Evolutionary conservation across 2,329 filamentous ascomycete genomes (phyloP).

Genomic region (Penicillium freii): DNA sequence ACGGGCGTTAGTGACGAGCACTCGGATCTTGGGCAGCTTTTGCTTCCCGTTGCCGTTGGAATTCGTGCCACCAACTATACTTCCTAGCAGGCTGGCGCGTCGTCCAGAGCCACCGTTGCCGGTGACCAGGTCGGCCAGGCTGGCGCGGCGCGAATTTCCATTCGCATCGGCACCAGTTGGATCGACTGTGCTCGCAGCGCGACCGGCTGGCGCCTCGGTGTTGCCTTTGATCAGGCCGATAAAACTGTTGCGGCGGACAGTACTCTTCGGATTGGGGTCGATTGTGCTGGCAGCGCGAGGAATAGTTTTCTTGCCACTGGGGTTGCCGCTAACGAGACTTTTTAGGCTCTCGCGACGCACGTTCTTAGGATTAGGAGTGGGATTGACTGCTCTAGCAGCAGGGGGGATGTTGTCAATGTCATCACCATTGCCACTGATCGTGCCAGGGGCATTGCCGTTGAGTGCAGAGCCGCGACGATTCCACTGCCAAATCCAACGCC

Average conservation of each 20-base stretch:
- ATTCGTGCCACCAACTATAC: background rate
- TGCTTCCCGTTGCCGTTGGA: conserved; percentile 4
- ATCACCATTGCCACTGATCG: background rate
- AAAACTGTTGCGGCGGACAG: conserved; percentile 5
- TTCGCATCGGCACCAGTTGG: background rate
- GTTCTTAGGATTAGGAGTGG: background rate
- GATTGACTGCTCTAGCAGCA: background rate
- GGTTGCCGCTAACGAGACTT: conserved; percentile 5
- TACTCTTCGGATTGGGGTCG: conserved; percentile 1
- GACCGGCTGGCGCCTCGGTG: background rate
- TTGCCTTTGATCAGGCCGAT: conserved; percentile 1
- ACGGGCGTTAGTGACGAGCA: conserved; percentile 41
- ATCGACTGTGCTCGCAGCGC: background rate
- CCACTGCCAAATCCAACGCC: conserved; percentile 12
- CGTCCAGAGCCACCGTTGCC: conserved; percentile 3
- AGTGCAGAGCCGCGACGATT: background rate
- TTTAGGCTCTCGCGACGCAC: conserved; percentile 5
- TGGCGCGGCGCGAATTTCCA: background rate
- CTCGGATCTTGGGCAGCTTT: conserved; percentile 24
- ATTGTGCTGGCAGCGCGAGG: background rate
- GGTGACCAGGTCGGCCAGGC: conserved; percentile 3
- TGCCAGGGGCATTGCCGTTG: background rate
- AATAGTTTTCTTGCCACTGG: background rate
- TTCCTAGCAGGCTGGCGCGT: background rate
- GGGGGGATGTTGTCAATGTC: background rate